phyloP scores from a whole-genome alignment of 306 rosid genomes.

The Corylus heterophylla region DNA sequence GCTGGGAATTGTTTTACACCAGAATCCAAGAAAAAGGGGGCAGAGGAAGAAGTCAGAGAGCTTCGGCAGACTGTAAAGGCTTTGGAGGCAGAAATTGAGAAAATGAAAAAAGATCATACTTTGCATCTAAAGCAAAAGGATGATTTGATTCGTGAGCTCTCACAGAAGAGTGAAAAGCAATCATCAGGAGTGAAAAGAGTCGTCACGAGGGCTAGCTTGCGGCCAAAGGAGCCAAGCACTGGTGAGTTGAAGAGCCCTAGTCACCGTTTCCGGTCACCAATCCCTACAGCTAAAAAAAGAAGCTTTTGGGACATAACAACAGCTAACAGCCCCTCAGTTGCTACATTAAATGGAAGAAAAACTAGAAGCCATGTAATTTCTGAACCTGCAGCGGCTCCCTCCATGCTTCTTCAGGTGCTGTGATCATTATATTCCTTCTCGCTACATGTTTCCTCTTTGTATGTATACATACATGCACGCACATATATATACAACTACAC shows the following conservation, averaged over 20 bases:
- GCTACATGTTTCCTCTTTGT: not conserved
- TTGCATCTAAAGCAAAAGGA: constrained; percentile 76
- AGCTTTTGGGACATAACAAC: constrained; percentile 97
- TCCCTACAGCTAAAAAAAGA: constrained; percentile 75
- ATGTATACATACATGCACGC: not conserved
- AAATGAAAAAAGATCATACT: constrained; percentile 62
- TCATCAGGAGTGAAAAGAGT: constrained; percentile 42
- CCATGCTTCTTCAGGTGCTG: constrained; percentile 96
- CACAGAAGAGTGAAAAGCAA: constrained; percentile 44
- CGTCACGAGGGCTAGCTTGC: constrained; percentile 54
- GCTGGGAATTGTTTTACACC: constrained; percentile 76
- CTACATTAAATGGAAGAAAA: constrained; percentile 78
- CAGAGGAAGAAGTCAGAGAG: constrained; percentile 53
- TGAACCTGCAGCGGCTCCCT: constrained; percentile 70
- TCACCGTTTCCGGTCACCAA: constrained; percentile 82
- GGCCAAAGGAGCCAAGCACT: constrained; percentile 59
- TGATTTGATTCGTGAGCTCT: constrained; percentile 62
- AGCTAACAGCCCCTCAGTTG: constrained; percentile 72
- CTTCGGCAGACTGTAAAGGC: constrained; percentile 61
- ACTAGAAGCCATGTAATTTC: constrained; percentile 76
- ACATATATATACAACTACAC: not conserved
- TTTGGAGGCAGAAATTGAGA: constrained; percentile 78
- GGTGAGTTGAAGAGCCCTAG: constrained; percentile 75
- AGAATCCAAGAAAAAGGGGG: constrained; percentile 67
- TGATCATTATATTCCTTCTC: constrained; percentile 15